A percentile compares a stretch with the other conserved stretches of the same genome.
phyloP scores from a whole-genome alignment of 768 basidiomycete genomes.

The Ramaria sp. region DNA sequence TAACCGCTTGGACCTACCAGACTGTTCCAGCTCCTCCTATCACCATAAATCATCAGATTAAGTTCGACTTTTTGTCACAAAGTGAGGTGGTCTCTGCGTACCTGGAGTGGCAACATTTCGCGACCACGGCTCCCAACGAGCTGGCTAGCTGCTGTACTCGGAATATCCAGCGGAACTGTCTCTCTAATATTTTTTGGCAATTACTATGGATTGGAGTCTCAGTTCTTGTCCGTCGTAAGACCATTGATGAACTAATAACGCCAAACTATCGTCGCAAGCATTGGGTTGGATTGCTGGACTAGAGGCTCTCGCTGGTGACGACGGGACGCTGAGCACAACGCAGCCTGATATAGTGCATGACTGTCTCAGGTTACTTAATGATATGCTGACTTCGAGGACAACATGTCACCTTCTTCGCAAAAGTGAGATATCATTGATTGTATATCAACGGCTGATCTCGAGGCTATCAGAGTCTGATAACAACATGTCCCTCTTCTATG shows the following conservation, averaged over 20 bases:
- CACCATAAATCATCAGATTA: constrained; percentile 12
- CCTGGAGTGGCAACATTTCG: constrained; percentile 13
- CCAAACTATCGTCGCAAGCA: background rate
- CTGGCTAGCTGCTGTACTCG: constrained; percentile 3
- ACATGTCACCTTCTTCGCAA: constrained; percentile 15
- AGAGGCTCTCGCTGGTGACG: constrained; percentile 2
- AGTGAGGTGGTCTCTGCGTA: constrained; percentile 3
- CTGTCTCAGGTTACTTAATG: background rate
- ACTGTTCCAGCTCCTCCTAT: constrained; percentile 16
- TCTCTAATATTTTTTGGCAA: constrained; percentile 9
- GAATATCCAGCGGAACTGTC: constrained; percentile 2
- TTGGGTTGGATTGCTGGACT: constrained; percentile 11
- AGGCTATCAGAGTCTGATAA: constrained; percentile 10
- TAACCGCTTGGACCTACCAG: constrained; percentile 16
- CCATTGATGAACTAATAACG: constrained; percentile 2
- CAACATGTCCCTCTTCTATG: constrained; percentile 1
- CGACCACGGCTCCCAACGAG: constrained; percentile 7
- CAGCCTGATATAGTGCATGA: constrained; percentile 3
- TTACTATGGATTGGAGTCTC: constrained; percentile 10
- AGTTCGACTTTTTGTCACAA: constrained; percentile 7
- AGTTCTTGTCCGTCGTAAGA: constrained; percentile 8
- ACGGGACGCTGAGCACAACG: constrained; percentile 10
- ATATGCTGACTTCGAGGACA: background rate
- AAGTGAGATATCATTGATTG: constrained; percentile 8
- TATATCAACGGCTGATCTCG: background rate